Evolutionary conservation across 441 rosid species (phyloP).

Genomic region (Cnidoscolus chayamansa): DNA sequence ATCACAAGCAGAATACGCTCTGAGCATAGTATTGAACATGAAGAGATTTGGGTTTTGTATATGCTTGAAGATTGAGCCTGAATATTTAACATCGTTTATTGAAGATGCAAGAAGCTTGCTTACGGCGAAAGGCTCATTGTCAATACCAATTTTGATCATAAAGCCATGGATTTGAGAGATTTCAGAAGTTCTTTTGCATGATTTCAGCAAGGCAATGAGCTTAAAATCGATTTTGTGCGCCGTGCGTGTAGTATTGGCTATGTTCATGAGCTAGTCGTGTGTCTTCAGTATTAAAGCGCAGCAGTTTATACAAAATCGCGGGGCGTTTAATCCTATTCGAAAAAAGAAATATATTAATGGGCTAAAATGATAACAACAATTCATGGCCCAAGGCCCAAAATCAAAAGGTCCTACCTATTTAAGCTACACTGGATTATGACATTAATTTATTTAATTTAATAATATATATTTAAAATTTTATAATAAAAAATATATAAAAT

Average conservation of each 20-base stretch:
- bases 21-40: slow-evolving; percentile 59
- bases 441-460: too few relatives aligned
- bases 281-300: neutral
- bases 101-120: slow-evolving; percentile 69
- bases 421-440: too few relatives aligned
- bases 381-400: too few relatives aligned
- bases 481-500: too few relatives aligned
- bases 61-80: slow-evolving; percentile 48
- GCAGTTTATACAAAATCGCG: too few relatives aligned
- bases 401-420: too few relatives aligned
- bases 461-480: too few relatives aligned
- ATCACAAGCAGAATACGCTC: slow-evolving; percentile 50
- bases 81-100: slow-evolving; percentile 39
- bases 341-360: too few relatives aligned
- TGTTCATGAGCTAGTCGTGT: slow-evolving; percentile 25
- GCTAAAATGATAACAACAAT: too few relatives aligned
- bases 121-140: slow-evolving; percentile 41
- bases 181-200: slow-evolving; percentile 34
- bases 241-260: slow-evolving; percentile 26
- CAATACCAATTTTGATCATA: slow-evolving; percentile 52
- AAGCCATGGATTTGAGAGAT: slow-evolving; percentile 52
- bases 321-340: too few relatives aligned
- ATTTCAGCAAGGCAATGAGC: slow-evolving; percentile 33
- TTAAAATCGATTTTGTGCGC: slow-evolving; percentile 23
- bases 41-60: slow-evolving; percentile 47